Conservation (phyloP, 2,329 filamentous ascomycete genomes). For the Xylariales sp. region DNA sequence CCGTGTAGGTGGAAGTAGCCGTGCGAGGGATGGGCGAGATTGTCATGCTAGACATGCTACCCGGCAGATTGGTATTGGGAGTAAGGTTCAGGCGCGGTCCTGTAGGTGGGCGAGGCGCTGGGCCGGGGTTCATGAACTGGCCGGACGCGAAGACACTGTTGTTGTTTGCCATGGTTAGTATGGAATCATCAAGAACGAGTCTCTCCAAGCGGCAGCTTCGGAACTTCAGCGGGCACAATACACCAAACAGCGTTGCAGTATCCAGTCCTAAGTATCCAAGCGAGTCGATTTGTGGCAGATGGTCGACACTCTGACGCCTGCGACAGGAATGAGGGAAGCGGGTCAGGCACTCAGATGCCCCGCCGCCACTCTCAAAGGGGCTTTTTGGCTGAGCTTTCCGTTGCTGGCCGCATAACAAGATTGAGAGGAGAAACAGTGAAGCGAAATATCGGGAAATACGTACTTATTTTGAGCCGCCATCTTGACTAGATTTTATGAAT, state of each 20-base stretch:
- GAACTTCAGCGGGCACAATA: conserved; percentile 7
- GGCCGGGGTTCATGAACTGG: conserved; percentile 94
- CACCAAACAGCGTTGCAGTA: neutral
- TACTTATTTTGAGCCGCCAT: conserved; percentile 32
- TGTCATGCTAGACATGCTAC: conserved; percentile 74
- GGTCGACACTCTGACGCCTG: conserved; percentile 5
- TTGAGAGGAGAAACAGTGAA: neutral
- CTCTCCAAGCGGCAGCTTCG: too few relatives aligned
- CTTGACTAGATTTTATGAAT: conserved; percentile 14
- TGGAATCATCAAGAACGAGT: conserved; percentile 1
- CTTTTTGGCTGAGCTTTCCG: neutral
- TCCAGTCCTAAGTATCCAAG: conserved; percentile 3
- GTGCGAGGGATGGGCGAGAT: conserved; percentile 66
- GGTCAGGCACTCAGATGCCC: conserved; percentile 4
- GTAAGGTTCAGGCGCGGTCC: conserved; percentile 79
- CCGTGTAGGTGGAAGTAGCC: conserved; percentile 62
- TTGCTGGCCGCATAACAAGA: neutral
- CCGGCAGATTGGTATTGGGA: conserved; percentile 68
- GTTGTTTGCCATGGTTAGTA: conserved; percentile 22
- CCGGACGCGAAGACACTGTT: conserved; percentile 53
- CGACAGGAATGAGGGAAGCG: conserved; percentile 7
- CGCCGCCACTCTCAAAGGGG: conserved; percentile 7
- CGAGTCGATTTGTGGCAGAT: conserved; percentile 2
- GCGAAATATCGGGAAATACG: conserved; percentile 13
- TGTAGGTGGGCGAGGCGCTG: conserved; percentile 82